A percentile compares a stretch with the other conserved stretches of the same genome.
These are phyloP conservation scores for Priceomyces carsonii DNA, from an alignment of 805 yeast genomes.

Conservation along the genomic window DNA sequence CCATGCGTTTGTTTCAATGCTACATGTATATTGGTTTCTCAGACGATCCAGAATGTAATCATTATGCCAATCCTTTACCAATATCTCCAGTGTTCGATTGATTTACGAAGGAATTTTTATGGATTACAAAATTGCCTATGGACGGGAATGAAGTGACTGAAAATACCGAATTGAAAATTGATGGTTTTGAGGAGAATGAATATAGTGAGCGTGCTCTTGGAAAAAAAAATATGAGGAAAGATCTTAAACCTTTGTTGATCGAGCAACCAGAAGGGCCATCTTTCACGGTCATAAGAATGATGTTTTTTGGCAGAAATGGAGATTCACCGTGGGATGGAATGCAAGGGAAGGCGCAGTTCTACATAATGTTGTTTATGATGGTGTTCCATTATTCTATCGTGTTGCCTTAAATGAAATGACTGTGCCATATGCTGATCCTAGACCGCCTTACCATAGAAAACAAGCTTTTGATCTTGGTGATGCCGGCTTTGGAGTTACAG, in stretches of 20 bases:
- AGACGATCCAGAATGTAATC: conserved; percentile 71
- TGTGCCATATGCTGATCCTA: conserved; percentile 84
- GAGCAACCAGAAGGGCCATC: conserved; percentile 81
- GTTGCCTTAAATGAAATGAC: conserved; percentile 80
- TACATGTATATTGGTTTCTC: conserved; percentile 70
- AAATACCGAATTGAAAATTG: conserved; percentile 61
- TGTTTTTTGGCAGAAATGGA: conserved; percentile 83
- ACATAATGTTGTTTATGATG: conserved; percentile 72
- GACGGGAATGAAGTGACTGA: conserved; percentile 65
- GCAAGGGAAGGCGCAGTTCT: conserved; percentile 79
- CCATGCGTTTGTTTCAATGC: conserved; percentile 65
- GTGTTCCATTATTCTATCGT: conserved; percentile 74
- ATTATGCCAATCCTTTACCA: conserved; percentile 71
- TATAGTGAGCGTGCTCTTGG: conserved; percentile 75
- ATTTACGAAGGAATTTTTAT: conserved; percentile 56
- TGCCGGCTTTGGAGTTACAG: conserved; percentile 76
- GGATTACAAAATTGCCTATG: conserved; percentile 76
- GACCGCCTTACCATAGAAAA: conserved; percentile 78
- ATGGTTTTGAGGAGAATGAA: conserved; percentile 59
- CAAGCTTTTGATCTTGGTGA: conserved; percentile 88
- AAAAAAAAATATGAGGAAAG: conserved; percentile 51
- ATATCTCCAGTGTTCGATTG: conserved; percentile 74
- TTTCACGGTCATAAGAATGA: conserved; percentile 57
- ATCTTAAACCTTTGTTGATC: conserved; percentile 67
- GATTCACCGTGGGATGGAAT: conserved; percentile 66